Conservation (phyloP, 176 grass and related monocot genomes). For the Ensete glaucum region DNA sequence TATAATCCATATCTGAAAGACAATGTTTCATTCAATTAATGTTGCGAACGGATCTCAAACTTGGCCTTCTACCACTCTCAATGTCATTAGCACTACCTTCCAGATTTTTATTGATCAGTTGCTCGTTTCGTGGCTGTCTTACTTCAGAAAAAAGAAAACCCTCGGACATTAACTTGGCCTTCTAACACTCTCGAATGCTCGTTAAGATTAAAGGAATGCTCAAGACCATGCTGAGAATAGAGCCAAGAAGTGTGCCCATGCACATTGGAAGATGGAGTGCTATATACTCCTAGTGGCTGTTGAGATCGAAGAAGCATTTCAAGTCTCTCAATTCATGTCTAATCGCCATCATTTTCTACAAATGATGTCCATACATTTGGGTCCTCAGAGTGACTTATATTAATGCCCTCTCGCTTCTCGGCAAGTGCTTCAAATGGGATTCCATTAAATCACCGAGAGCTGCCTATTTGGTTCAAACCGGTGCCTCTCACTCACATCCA, state of each 20-base stretch:
- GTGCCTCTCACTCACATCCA: conserved; percentile 50
- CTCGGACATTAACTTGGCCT: too few species aligned
- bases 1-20: conserved; percentile 31
- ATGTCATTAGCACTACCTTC: too few species aligned
- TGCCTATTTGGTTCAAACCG: conserved; percentile 66
- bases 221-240: too few species aligned
- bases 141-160: conserved; percentile 36
- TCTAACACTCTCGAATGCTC: too few species aligned
- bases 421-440: conserved; percentile 58
- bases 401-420: conserved; percentile 55
- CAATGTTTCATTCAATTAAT: conserved; percentile 55
- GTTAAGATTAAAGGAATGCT: conserved; percentile 39
- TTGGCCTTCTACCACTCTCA: conserved; percentile 39
- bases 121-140: conserved; percentile 32
- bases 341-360: conserved; percentile 33
- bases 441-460: conserved; percentile 62
- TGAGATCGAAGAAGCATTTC: conserved; percentile 45
- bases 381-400: conserved; percentile 57
- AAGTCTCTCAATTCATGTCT: conserved; percentile 56
- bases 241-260: conserved; percentile 48
- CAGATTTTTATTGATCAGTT: too few species aligned
- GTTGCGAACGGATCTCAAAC: conserved; percentile 46
- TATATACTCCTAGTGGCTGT: conserved; percentile 25
- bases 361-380: conserved; percentile 46
- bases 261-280: conserved; percentile 42